Base-by-base conservation (phyloP, 768 basidiomycete genomes). In the Tephrocybe sp. region DNA sequence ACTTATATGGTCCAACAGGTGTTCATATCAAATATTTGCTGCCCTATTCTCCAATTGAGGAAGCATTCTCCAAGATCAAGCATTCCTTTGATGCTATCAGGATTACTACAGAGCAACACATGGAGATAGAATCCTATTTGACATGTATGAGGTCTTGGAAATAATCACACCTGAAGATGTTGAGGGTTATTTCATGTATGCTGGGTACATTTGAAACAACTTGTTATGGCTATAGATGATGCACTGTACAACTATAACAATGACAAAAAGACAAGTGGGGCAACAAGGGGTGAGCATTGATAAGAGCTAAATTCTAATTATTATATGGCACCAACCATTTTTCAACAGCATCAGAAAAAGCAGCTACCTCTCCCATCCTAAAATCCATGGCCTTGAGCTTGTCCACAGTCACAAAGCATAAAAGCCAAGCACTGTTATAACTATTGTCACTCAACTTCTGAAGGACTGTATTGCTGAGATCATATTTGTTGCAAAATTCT, bases 21-120 rank as follows among this genome's bases (percentile, higher is more conserved):
- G 59, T 69, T 21, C 48, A 54, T 1, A 37, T 73, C 24, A 55
- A 62, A 17, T 73, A 58, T 44, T 60, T 74, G 2, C 72, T 68
- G 2, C 69, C 67, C 3, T 75, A 75, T 48, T 75, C 71, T 44
- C 71, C 73, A 1, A 72, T 73, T 21, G 67, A 75, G 51, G 69
- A 72, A 44, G 69, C 68, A 0, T 73, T 73, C 47, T 71, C 69
- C 0, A 61, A 65, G 42, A 63, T 74, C 58, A 73, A 73, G 45
- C 48, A 53, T 8, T 62, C 39, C 55, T 73, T 24, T 57, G 58
- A 3, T 48, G 59, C 1, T 53, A 71, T 47, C 30, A 47, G 11
- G 25, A 57, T 43, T 39, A 25, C 50, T 10, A 37, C 54, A n/a
- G 15, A 17, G 46, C 34, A 41, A 26, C 36, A 45, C 2, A 25